Base-by-base conservation (phyloP, 2,329 filamentous ascomycete genomes). In the Onygenales sp. region DNA sequence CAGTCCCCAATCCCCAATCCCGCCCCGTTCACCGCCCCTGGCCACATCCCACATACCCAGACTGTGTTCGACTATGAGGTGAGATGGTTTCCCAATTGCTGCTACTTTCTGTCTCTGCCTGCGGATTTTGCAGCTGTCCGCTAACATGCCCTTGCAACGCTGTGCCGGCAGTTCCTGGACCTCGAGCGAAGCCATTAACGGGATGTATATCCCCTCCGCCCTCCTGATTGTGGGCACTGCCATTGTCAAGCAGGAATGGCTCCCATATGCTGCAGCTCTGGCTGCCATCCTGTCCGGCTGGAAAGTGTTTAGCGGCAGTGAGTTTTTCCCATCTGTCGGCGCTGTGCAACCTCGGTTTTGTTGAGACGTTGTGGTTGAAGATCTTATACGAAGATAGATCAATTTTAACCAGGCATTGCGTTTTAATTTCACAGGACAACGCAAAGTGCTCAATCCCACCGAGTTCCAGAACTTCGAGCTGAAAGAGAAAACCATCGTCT, bases 391-490 rank as follows among this genome's bases (percentile, higher is more conserved):
- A 13, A 35, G n/a, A 31, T 11, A 5, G 21, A n/a, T 14, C 27
- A 8, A 31, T 45, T n/a, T 31, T 13, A 31, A 8, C 14, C 11
- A n/a, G 33, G 31, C 35, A 42, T 36, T 31, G 10, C 5, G 44
- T 43, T 44, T 39, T 17, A 9, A 14, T 13, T 8, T 17, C 54
- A 32, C 69, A 90, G 89, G 84, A 68, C 78, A 84, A 58, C 83
- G 85, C 71, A 90, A 88, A 73, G 85, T 93, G 59, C 82, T 98
- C 63, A 92, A 92, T 75, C 89, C 91, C 35, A 83, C 85, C 62
- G 79, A 80, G 50, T 96, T 95, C 81, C 90, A 96, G 71, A 82
- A 95, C 55, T 96, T 96, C 68, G 85, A 89, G 69, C 85, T 98
- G 63, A 85, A 87, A 72, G 89, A 97, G 73, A 97, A 96, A 82